Evolutionary conservation across 352 stramenopile genomes (phyloP).

Genomic region (Phytophthora boehmeriae): DNA sequence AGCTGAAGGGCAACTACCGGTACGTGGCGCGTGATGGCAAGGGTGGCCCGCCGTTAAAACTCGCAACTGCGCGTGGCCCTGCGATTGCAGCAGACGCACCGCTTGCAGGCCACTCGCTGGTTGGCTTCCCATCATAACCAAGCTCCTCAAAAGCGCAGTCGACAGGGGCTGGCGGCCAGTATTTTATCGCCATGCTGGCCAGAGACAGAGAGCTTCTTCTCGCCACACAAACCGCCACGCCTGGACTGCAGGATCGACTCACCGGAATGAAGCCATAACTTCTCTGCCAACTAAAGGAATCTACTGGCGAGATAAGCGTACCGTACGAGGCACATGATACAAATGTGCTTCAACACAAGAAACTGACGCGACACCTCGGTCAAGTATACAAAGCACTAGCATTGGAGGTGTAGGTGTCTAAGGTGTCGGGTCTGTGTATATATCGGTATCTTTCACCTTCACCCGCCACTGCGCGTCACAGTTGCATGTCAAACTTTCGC

Average conservation of each 20-base stretch:
- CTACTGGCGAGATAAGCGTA: neutral
- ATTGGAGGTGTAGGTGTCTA: too few relatives aligned
- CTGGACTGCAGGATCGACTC: neutral
- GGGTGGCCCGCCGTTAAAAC: too few relatives aligned
- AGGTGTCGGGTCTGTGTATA: neutral
- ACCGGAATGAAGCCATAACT: neutral
- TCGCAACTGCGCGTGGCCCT: neutral
- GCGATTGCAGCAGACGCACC: neutral
- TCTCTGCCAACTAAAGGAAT: too few relatives aligned
- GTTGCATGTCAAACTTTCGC: constrained; percentile 36
- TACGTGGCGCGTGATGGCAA: neutral
- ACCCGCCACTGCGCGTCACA: constrained; percentile 33
- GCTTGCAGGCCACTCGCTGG: neutral
- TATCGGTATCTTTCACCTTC: constrained; percentile 10
- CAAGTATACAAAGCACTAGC: too few relatives aligned
- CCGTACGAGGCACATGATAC: neutral
- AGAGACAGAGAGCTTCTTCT: neutral
- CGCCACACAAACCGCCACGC: too few relatives aligned
- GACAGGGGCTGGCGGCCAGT: too few relatives aligned
- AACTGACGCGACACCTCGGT: neutral
- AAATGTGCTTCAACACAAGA: neutral
- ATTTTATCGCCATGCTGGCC: neutral
- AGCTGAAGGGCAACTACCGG: neutral
- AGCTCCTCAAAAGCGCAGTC: neutral
- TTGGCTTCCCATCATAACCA: neutral